Evolutionary conservation across 257 asterid genomes (phyloP).

Genomic region (Penstemon eatonii): DNA sequence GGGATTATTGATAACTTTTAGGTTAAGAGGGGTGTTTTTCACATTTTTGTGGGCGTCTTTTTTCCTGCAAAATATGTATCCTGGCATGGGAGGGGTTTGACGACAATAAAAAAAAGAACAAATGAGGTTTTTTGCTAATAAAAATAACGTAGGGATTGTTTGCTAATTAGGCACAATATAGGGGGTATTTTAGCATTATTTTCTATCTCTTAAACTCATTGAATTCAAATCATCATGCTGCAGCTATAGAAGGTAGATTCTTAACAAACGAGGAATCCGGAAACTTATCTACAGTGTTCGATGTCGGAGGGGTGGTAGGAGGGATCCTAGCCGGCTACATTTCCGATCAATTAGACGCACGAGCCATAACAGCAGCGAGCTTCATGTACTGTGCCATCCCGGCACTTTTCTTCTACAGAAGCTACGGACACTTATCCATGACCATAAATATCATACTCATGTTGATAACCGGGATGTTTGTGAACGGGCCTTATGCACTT

Average conservation of each 20-base stretch:
- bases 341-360: constrained; percentile 70
- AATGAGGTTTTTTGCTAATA: no score
- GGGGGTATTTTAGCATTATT: neutral
- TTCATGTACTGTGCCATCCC: constrained; percentile 97
- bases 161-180: no score
- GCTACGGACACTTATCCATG: constrained; percentile 80
- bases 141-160: no score
- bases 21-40: no score
- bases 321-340: constrained; percentile 93
- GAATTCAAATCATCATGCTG: constrained; percentile 22
- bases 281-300: constrained; percentile 81
- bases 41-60: no score
- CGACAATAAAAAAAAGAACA: no score
- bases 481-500: constrained; percentile 93
- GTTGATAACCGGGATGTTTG: constrained; percentile 82
- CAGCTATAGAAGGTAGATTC: constrained; percentile 87
- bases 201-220: constrained; percentile 19
- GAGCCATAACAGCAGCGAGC: constrained; percentile 96
- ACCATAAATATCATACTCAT: constrained; percentile 63
- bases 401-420: constrained; percentile 78
- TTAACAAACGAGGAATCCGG: constrained; percentile 79
- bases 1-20: no score
- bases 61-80: no score
- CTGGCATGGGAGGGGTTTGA: no score
- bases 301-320: constrained; percentile 92